Conservation (phyloP, 352 stramenopile species). For the Blastocystis sp. region DNA sequence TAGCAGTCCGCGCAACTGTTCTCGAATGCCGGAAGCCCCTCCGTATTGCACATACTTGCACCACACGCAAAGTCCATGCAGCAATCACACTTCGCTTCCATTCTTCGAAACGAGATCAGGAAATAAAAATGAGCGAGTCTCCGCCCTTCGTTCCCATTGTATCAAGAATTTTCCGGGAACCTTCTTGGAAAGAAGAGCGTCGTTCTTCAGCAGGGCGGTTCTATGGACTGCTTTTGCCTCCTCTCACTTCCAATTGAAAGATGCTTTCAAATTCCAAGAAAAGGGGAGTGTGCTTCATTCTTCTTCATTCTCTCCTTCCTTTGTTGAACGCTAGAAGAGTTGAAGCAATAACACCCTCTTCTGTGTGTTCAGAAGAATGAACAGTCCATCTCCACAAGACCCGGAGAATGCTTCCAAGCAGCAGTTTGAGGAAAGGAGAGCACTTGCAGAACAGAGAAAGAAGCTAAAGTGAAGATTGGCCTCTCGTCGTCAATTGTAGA, state of each 20-base stretch:
- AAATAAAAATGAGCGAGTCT: slow-evolving; percentile 8
- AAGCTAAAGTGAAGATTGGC: background rate
- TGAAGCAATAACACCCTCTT: too few species aligned
- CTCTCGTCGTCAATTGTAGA: background rate
- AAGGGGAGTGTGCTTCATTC: background rate
- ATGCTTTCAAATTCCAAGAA: background rate
- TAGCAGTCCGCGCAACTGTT: background rate
- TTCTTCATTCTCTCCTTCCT: background rate
- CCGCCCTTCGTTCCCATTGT: background rate
- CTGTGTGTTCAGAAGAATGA: background rate
- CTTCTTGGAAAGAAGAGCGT: background rate
- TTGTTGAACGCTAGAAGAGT: too few species aligned
- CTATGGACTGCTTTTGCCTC: background rate
- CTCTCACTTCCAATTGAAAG: background rate
- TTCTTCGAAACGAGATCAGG: background rate
- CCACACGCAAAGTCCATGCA: background rate
- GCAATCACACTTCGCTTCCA: background rate
- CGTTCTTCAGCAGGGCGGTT: too few species aligned
- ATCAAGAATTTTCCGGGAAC: slow-evolving; percentile 41
- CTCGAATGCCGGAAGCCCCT: background rate
- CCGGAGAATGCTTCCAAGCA: background rate
- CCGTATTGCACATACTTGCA: background rate
- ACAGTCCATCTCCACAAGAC: background rate
- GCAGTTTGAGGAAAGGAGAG: background rate
- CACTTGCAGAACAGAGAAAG: background rate